Conservation (phyloP, 148 eudicot genomes). For the Drosera capensis region DNA sequence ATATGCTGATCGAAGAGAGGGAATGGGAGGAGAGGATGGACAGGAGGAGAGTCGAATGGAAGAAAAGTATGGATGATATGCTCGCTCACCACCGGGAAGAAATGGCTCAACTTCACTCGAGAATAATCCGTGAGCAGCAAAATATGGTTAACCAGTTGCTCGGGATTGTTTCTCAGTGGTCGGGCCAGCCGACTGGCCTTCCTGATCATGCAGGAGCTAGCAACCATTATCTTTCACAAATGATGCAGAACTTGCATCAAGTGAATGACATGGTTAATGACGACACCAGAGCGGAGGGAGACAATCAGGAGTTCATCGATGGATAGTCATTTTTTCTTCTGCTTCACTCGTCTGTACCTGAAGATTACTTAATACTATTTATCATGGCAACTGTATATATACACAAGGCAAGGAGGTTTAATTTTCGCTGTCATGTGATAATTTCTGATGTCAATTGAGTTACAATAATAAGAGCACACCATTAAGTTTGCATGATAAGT, state of each 20-base stretch:
- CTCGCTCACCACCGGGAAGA: conserved; percentile 60
- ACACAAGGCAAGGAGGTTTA: too few relatives aligned
- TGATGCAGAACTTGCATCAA: conserved; percentile 84
- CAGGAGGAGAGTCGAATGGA: conserved; percentile 64
- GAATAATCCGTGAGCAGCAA: conserved; percentile 79
- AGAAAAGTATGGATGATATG: conserved; percentile 56
- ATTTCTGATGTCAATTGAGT: too few relatives aligned
- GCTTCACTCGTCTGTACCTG: too few relatives aligned
- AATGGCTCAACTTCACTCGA: conserved; percentile 61
- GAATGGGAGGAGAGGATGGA: conserved; percentile 73
- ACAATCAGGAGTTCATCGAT: conserved; percentile 80
- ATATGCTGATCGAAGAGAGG: conserved; percentile 34
- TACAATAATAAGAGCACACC: too few relatives aligned
- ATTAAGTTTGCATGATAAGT: too few relatives aligned
- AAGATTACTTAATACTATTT: too few relatives aligned
- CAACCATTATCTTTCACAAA: conserved; percentile 70
- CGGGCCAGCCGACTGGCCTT: conserved; percentile 64
- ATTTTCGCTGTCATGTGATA: too few relatives aligned
- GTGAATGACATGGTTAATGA: conserved; percentile 69
- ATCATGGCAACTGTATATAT: too few relatives aligned
- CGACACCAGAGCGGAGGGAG: conserved; percentile 64
- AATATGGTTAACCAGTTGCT: conserved; percentile 57
- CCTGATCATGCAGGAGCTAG: conserved; percentile 60
- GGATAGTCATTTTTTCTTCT: conserved; percentile 19
- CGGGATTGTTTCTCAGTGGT: conserved; percentile 77